phyloP scores from a whole-genome alignment of 2,329 filamentous ascomycete genomes.

The Leptosphaerulina australis region DNA sequence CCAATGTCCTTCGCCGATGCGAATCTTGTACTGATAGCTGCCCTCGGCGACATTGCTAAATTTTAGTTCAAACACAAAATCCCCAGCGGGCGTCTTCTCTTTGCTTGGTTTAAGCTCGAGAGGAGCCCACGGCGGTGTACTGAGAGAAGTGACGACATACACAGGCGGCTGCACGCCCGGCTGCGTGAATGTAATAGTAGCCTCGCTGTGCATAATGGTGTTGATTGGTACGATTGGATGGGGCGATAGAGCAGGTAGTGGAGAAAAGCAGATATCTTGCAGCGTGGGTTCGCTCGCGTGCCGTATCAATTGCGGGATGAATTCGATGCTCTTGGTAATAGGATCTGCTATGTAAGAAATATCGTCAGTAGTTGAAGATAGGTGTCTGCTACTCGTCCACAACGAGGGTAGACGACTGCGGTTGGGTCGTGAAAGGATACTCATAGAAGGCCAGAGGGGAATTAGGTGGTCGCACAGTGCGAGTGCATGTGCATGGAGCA shows the following conservation, averaged over 20 bases:
- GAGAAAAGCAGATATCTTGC: constrained; percentile 1
- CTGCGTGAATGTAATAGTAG: constrained; percentile 67
- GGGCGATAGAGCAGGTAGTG: constrained; percentile 2
- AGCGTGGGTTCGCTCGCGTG: constrained; percentile 23
- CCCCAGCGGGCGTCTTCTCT: constrained; percentile 57
- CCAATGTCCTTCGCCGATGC: constrained; percentile 69
- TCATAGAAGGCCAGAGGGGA: constrained; percentile 22
- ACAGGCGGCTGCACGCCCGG: constrained; percentile 68
- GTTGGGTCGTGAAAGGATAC: constrained; percentile 24
- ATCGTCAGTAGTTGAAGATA: constrained; percentile 39
- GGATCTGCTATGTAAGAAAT: constrained; percentile 28
- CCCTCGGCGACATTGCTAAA: constrained; percentile 62
- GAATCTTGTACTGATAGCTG: constrained; percentile 77
- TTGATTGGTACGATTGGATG: constrained; percentile 2
- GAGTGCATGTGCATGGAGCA: constrained; percentile 19
- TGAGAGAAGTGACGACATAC: constrained; percentile 73
- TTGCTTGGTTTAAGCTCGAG: constrained; percentile 65
- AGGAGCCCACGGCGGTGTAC: constrained; percentile 68
- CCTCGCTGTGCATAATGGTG: constrained; percentile 33
- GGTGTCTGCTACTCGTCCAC: constrained; percentile 19
- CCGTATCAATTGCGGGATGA: constrained; percentile 19
- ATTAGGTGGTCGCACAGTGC: constrained; percentile 24
- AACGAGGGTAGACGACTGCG: constrained; percentile 26
- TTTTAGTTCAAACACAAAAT: constrained; percentile 64
- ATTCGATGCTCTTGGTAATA: constrained; percentile 9